Percentiles rank a stretch among this genome's conserved stretches.
These are phyloP conservation scores for Cercospora beticola DNA, from an alignment of 2,329 filamentous ascomycete genomes.

Conservation along the genomic window DNA sequence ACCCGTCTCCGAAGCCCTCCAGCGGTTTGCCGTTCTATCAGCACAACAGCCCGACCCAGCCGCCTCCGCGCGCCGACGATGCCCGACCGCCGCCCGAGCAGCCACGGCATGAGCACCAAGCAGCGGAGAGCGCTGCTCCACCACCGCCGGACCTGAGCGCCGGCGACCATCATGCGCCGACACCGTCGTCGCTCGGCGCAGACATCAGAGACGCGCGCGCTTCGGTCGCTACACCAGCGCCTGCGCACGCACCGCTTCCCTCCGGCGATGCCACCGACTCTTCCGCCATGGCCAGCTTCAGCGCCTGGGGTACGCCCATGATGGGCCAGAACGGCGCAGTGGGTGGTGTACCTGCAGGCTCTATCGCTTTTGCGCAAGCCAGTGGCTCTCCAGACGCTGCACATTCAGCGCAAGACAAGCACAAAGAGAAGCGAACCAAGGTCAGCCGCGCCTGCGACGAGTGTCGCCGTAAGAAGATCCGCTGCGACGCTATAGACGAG, in stretches of 20 bases:
- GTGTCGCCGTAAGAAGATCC: constrained; percentile 83
- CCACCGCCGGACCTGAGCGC: background rate
- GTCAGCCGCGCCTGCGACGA: constrained; percentile 88
- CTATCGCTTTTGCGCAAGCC: constrained; percentile 26
- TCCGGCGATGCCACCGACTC: background rate
- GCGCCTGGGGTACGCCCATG: constrained; percentile 19
- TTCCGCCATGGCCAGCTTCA: constrained; percentile 22
- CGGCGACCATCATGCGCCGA: background rate
- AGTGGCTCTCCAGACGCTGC: constrained; percentile 25
- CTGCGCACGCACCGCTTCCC: background rate
- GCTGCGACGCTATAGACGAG: constrained; percentile 79
- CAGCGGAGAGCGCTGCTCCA: background rate
- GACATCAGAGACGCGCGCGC: constrained; percentile 3
- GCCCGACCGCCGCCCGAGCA: constrained; percentile 7
- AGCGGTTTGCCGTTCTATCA: constrained; percentile 17
- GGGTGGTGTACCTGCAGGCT: constrained; percentile 21
- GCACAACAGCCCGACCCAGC: constrained; percentile 3
- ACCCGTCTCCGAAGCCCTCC: constrained; percentile 14
- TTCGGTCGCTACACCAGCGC: background rate
- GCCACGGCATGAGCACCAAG: background rate
- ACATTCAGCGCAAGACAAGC: constrained; percentile 19
- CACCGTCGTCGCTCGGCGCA: background rate
- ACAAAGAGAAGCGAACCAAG: constrained; percentile 67
- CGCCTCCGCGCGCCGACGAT: background rate
- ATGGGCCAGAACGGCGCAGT: constrained; percentile 10